Evolutionary conservation across 257 asterid species (phyloP).

Genomic region (Apocynum venetum): DNA sequence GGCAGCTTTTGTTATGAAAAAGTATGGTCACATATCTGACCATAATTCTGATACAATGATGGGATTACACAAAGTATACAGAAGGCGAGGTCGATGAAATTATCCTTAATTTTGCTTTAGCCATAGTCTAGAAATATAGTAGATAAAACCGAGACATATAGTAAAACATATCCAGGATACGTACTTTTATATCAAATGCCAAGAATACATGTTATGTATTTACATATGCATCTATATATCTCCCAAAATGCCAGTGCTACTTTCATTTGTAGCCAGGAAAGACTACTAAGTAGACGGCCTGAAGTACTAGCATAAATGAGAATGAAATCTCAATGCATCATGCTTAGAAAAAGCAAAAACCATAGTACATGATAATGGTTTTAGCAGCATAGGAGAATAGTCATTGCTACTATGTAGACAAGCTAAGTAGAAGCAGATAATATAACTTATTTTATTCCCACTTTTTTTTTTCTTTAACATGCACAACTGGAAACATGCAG

Average conservation of each 20-base stretch:
- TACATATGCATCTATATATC: not conserved
- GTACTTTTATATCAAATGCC: not conserved
- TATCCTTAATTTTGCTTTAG: not conserved
- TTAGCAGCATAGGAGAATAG: not conserved
- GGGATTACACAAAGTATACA: not conserved
- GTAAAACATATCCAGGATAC: not conserved
- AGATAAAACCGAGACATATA: not conserved
- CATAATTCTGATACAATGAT: not conserved
- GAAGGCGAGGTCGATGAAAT: not conserved
- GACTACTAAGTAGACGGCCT: not conserved
- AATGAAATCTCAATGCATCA: not conserved
- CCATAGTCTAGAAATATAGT: not conserved
- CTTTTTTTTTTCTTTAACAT: not conserved
- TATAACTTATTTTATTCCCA: not conserved
- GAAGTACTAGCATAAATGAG: not conserved
- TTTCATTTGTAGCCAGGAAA: not conserved
- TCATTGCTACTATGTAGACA: not conserved
- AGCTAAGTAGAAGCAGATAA: not conserved
- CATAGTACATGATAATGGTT: not conserved
- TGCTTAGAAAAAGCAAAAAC: not conserved
- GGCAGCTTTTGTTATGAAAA: not conserved
- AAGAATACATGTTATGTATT: not conserved
- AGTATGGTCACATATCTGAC: not conserved
- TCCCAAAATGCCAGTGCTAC: not conserved
- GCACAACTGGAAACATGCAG: not conserved